A percentile compares a stretch with the other conserved stretches of the same genome.
phyloP scores from a whole-genome alignment of 2,329 filamentous ascomycete species.

The Fusarium camptoceras region DNA sequence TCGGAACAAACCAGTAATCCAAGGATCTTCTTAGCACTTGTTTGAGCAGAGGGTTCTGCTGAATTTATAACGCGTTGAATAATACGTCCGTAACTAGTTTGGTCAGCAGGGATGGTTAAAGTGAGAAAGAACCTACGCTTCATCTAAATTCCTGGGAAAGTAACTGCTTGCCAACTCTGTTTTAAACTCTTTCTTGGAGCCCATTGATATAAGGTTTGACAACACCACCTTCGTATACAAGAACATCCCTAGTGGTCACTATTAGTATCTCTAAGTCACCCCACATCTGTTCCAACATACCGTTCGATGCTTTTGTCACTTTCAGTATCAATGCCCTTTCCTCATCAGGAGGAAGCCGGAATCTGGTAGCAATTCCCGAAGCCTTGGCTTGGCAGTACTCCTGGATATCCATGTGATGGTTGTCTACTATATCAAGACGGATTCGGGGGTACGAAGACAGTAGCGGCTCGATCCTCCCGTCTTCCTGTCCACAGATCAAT shows the following conservation, averaged over 20 bases:
- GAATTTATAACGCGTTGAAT: fast-evolving
- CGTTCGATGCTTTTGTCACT: fast-evolving
- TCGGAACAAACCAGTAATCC: fast-evolving
- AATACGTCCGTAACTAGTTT: fast-evolving
- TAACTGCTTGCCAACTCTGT: fast-evolving
- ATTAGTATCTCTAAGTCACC: not conserved
- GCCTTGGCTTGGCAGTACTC: fast-evolving
- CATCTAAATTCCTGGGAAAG: fast-evolving
- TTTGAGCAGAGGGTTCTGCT: fast-evolving
- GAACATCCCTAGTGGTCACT: not conserved
- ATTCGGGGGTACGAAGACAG: fast-evolving
- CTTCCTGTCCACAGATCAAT: not conserved
- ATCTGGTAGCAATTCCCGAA: fast-evolving
- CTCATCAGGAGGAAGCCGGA: fast-evolving
- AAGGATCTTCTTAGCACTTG: fast-evolving
- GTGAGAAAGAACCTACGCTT: not conserved
- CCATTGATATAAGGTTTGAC: fast-evolving
- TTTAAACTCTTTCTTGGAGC: not conserved
- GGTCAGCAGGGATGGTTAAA: not conserved
- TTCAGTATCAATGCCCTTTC: fast-evolving
- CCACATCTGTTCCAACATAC: too few species aligned
- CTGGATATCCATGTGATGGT: fast-evolving
- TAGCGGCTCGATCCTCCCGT: fast-evolving
- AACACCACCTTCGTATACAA: not conserved
- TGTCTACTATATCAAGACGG: fast-evolving